These are phyloP conservation scores for Phytophthora colocasiae DNA, from an alignment of 352 stramenopile species.

Conservation along the genomic window DNA sequence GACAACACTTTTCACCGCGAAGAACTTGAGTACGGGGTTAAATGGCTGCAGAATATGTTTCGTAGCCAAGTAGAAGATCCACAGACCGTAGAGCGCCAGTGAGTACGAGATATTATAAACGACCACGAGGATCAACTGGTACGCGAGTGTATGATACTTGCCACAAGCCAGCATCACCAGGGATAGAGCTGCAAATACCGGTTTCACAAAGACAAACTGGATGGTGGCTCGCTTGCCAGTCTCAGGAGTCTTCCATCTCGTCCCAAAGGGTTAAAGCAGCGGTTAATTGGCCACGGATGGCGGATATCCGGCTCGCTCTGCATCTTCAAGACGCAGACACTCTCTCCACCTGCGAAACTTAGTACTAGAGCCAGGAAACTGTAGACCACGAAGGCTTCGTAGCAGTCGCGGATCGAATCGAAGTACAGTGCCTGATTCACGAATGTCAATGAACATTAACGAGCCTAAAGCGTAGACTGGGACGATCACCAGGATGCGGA, in stretches of 20 bases:
- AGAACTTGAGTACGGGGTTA: slow-evolving; percentile 93
- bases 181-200: slow-evolving; percentile 86
- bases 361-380: slow-evolving; percentile 92
- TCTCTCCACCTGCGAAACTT: slow-evolving; percentile 89
- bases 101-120: slow-evolving; percentile 94
- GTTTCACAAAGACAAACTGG: slow-evolving; percentile 94
- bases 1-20: slow-evolving; percentile 93
- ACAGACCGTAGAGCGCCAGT: slow-evolving; percentile 89
- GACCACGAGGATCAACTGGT: slow-evolving; percentile 83
- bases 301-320: slow-evolving; percentile 81
- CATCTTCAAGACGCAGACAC: slow-evolving; percentile 90
- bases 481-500: slow-evolving; percentile 89
- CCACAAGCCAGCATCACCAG: slow-evolving; percentile 83
- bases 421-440: slow-evolving; percentile 85
- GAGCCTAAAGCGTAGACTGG: slow-evolving; percentile 89
- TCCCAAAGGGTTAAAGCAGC: slow-evolving; percentile 76
- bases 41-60: slow-evolving; percentile 87
- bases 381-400: slow-evolving; percentile 95
- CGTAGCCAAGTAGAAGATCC: slow-evolving; percentile 92
- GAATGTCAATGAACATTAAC: slow-evolving; percentile 83
- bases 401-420: slow-evolving; percentile 90
- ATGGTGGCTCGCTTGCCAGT: slow-evolving; percentile 90
- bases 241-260: slow-evolving; percentile 85
- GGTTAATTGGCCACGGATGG: slow-evolving; percentile 84
- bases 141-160: slow-evolving; percentile 79